These are phyloP conservation scores for Calocera cornea DNA, from an alignment of 768 basidiomycete species.

Conservation along the genomic window DNA sequence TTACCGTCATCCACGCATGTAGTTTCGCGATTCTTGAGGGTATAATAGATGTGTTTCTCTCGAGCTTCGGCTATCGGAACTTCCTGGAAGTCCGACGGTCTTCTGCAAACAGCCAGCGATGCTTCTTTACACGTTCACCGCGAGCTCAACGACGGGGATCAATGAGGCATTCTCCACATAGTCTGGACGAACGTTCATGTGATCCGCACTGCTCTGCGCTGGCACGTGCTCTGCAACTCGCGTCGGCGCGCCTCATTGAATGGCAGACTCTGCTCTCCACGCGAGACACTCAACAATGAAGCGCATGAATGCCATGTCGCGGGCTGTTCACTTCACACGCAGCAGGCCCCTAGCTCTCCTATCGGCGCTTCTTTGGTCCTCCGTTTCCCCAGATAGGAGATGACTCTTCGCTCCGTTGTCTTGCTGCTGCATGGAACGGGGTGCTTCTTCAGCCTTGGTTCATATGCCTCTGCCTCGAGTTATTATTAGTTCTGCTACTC, in stretches of 20 bases:
- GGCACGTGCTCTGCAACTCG: background rate
- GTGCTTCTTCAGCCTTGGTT: background rate
- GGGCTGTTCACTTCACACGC: background rate
- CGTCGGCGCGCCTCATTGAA: background rate
- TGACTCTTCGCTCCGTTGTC: background rate
- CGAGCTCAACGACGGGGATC: no score
- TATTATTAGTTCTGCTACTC: background rate
- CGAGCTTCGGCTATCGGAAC: background rate
- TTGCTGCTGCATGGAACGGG: background rate
- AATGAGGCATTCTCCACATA: background rate
- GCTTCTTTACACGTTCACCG: background rate
- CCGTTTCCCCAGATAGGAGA: background rate
- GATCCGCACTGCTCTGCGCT: background rate
- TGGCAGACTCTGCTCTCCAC: no score
- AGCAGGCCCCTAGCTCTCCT: background rate
- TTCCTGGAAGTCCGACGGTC: background rate
- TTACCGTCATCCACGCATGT: slow-evolving; percentile 4
- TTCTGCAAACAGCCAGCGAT: background rate
- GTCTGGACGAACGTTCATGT: background rate
- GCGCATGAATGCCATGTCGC: no score
- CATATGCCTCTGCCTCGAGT: background rate
- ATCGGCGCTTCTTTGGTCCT: background rate
- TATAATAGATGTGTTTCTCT: slow-evolving; percentile 1
- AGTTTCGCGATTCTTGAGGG: slow-evolving; percentile 6
- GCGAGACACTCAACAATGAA: no score